Evolutionary conservation across 1,284 basidiomycete species (phyloP).

Genomic region (Rhodotorula mucilaginosa): DNA sequence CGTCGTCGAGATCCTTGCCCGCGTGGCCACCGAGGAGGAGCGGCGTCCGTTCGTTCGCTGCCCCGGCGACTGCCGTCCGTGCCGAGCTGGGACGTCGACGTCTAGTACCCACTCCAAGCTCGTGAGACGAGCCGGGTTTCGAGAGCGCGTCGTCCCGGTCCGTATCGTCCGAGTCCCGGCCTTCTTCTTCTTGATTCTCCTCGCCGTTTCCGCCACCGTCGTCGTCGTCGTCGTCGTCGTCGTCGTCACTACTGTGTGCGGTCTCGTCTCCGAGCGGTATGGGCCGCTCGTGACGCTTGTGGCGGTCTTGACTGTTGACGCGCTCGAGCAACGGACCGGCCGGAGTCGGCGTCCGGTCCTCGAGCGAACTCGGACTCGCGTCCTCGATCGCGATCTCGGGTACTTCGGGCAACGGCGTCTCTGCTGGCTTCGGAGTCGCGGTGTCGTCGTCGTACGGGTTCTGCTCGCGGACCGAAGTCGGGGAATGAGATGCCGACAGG

Average conservation of each 20-base stretch:
- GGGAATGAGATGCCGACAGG: conserved; percentile 1
- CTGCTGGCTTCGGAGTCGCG: conserved; percentile 24
- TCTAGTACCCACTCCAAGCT: not conserved
- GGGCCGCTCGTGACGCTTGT: too few relatives aligned
- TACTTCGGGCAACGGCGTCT: not conserved
- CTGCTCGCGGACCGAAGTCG: not conserved
- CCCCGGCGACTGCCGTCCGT: not conserved
- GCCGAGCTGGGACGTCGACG: not conserved
- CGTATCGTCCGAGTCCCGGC: conserved; percentile 1
- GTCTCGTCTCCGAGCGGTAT: not conserved
- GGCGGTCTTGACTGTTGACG: not conserved
- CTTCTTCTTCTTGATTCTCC: not conserved
- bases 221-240: conserved; percentile 17
- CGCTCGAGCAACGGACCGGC: not conserved
- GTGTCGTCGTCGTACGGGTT: not conserved
- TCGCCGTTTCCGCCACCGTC: conserved; percentile 8
- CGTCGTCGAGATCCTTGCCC: not conserved
- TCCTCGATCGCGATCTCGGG: not conserved
- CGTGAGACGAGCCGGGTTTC: not conserved
- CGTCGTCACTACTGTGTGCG: not conserved
- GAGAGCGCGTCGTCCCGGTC: not conserved
- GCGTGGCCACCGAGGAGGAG: conserved; percentile 8
- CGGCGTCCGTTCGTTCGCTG: conserved; percentile 25
- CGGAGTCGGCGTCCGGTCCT: conserved; percentile 24
- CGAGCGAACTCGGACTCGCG: not conserved